Evolutionary conservation across 495 filamentous ascomycete genomes (phyloP), one percentile per base, ranked within the genome.

Genomic region (Penicillium psychrofluorescens): DNA sequence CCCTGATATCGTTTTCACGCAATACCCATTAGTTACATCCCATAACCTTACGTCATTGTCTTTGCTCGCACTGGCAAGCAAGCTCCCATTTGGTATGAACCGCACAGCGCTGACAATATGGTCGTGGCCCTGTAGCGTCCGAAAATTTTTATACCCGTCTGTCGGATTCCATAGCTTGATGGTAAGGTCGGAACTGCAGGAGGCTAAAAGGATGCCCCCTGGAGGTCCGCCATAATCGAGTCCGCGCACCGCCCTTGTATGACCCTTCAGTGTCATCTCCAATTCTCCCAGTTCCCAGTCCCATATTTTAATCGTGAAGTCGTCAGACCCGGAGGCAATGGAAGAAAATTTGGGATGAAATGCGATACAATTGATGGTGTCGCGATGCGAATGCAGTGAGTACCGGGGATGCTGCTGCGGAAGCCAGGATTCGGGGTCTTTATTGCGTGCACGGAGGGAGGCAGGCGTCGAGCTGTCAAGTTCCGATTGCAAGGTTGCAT

Each of bases 81-180:
- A 79, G 53, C 91, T 91, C 78, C 85, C 86, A 11, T 80, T 81
- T 6, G 89, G 86, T 22, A 95, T 82, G 60, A 95, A 96, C 5
- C 89, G 83, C 3, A 96, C 82, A 7, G 87, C 83, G 44, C 82
- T 88, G 40, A 95, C 86, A 43, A 80, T 88, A 58, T 97, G 91
- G 54, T 97, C 90, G 61, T 96, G 90, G 8, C 90, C 90, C 2
- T 83, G 83, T 4, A 96, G 75, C 0, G 89, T 96, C 30, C 90
- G 79, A 44, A 94, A 89, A 55, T 95, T 95, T 53, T 92, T 91
- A 65, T 95, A 95, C 28, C 90, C 86, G 54, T 95, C 85, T 15
- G 75, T 79, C 4, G 90, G 90, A 47, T 97, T 88, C 90, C 90
- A 97, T 4, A 97, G 62, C 59, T 95, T 97, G 67, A 95, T 94